Evolutionary conservation across 2,329 filamentous ascomycete genomes (phyloP), one percentile per base, ranked within the genome.

Genomic region (Fusarium subtropicale): DNA sequence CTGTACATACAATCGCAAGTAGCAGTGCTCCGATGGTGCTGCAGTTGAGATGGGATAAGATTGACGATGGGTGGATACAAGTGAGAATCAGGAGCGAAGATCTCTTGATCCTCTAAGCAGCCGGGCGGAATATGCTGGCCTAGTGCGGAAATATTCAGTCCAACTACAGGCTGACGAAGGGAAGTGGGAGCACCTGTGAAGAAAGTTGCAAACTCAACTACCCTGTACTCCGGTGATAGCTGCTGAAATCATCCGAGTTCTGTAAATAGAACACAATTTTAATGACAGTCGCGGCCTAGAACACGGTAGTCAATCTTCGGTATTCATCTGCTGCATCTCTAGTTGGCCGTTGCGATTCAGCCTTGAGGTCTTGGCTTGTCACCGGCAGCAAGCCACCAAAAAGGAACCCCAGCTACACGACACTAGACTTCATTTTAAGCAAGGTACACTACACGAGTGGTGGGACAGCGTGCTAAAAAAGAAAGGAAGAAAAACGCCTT

Each of bases 341-440:
- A 38, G 54, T 60, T 65, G 54, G 61, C 42, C 42, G 54, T 31
- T 45, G 13, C n/a, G 31, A 30, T 47, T 66, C 60, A 65, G 42
- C 54, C 60, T 53, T 60, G 62, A 47, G 38, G 42, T 66, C 47
- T 60, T 65, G 39, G 62, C 41, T 48, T 34, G 38, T 38, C 42
- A 48, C 36, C 11, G 48, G 46, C 33, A 48, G 31, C 38, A 60
- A 66, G 62, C 47, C 54, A 45, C 22, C 24, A 33, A 30, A 16
- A 42, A 31, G n/a, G n/a, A 22, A 22, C 15, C 10, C 48, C 24
- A 28, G 33, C 24, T 36, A 51, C 33, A 48, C 18, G 31, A 31
- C 28, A 31, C 47, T 60, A 41, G 24, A 66, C 60, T 55, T n/a
- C 54, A 38, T 24, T 28, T 13, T 18, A 30, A 39, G 34, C 34